Conservation (phyloP, 2,329 filamentous ascomycete genomes). For the Aspergillus arachidicola region DNA sequence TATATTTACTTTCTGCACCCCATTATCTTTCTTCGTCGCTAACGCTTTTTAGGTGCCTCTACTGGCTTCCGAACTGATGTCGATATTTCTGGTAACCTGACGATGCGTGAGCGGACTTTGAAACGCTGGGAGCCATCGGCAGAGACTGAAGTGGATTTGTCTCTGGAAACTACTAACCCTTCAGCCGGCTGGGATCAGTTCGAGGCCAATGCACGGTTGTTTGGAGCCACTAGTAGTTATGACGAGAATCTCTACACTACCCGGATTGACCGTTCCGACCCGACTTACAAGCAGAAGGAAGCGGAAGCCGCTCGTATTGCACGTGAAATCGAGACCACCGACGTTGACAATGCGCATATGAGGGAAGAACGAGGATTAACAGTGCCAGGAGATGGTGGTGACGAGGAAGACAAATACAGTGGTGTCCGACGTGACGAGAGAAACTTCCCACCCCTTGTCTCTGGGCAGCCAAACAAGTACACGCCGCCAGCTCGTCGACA, state of each 20-base stretch:
- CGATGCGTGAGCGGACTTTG: slow-evolving; percentile 71
- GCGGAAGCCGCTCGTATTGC: slow-evolving; percentile 82
- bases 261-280: slow-evolving; percentile 79
- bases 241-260: slow-evolving; percentile 96
- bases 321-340: slow-evolving; percentile 81
- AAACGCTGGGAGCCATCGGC: slow-evolving; percentile 78
- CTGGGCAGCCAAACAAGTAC: slow-evolving; percentile 71
- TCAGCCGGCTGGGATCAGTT: slow-evolving; percentile 85
- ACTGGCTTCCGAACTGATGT: slow-evolving; percentile 80
- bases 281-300: slow-evolving; percentile 75
- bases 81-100: slow-evolving; percentile 77
- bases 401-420: slow-evolving; percentile 97
- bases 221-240: slow-evolving; percentile 86
- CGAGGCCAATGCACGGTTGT: slow-evolving; percentile 81
- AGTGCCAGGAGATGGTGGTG: slow-evolving; percentile 65
- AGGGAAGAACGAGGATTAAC: slow-evolving; percentile 83
- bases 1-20: background rate
- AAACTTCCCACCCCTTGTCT: slow-evolving; percentile 66
- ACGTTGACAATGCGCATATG: slow-evolving; percentile 76
- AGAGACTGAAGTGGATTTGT: slow-evolving; percentile 65
- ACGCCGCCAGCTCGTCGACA: slow-evolving; percentile 86
- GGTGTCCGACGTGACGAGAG: slow-evolving; percentile 74
- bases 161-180: slow-evolving; percentile 64
- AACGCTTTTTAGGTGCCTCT: slow-evolving; percentile 59
- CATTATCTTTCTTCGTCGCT: background rate